Conservation (phyloP, 202 grass and related monocot genomes). For the Miscanthus sacchariflorus region DNA sequence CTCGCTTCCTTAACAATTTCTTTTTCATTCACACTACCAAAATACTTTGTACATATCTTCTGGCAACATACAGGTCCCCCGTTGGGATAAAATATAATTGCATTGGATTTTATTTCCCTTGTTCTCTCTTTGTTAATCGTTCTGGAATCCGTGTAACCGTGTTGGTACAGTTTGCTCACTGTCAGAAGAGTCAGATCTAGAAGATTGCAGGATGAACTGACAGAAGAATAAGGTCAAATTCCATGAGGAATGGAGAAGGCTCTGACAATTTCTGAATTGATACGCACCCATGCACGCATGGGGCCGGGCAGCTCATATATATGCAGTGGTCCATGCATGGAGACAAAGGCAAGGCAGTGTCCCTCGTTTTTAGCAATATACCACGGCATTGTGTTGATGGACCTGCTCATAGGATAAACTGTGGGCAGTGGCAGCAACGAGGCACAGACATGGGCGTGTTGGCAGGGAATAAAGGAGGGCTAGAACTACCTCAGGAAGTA, state of each 20-base stretch:
- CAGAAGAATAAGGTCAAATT: conserved; percentile 19
- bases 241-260: neutral
- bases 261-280: conserved; percentile 27
- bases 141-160: neutral
- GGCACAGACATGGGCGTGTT: too few species aligned
- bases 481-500: too few species aligned
- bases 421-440: too few species aligned
- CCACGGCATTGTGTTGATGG: neutral
- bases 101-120: neutral
- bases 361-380: neutral
- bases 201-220: conserved; percentile 3
- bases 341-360: neutral
- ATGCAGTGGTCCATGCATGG: conserved; percentile 12
- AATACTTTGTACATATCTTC: neutral
- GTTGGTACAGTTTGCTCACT: neutral
- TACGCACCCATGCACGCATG: neutral
- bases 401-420: too few species aligned
- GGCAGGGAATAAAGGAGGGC: too few species aligned
- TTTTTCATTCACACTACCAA: neutral
- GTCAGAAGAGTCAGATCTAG: conserved; percentile 41
- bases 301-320: neutral
- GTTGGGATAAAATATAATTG: too few species aligned
- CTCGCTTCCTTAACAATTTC: neutral
- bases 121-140: too few species aligned
- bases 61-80: neutral